phyloP scores from a whole-genome alignment of 78 protist species.

The Dictyostelium brefeldianum region DNA sequence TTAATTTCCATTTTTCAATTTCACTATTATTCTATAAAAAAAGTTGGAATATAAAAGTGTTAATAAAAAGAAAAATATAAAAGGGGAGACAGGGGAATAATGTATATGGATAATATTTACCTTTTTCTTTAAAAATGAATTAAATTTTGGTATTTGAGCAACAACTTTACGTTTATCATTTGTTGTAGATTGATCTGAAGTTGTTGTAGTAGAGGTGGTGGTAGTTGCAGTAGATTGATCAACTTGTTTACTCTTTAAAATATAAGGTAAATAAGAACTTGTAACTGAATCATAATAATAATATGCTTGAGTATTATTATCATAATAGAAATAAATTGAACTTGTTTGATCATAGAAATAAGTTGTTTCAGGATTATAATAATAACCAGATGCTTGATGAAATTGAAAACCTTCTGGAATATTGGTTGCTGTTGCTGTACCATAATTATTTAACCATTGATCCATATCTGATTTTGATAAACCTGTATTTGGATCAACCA shows the following conservation, averaged over 20 bases:
- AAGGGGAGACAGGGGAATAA: no score
- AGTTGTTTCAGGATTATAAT: conserved; percentile 32
- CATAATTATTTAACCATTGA: conserved; percentile 53
- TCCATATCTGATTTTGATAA: conserved; percentile 18
- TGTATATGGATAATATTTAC: neutral
- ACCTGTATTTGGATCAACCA: conserved; percentile 15
- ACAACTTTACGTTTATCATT: conserved; percentile 17
- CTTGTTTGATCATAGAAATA: conserved; percentile 21
- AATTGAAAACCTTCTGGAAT: conserved; percentile 34
- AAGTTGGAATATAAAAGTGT: neutral
- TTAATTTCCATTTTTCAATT: conserved; percentile 74
- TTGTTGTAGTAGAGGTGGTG: neutral
- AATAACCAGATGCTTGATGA: conserved; percentile 43
- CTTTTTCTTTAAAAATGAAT: conserved; percentile 18
- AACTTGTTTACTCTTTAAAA: neutral
- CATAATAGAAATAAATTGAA: conserved; percentile 49
- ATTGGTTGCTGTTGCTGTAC: neutral
- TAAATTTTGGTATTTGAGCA: neutral
- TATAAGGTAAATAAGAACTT: conserved; percentile 31
- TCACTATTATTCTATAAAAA: conserved; percentile 40
- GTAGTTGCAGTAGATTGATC: neutral
- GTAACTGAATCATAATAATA: conserved; percentile 33
- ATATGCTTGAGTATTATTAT: conserved; percentile 10
- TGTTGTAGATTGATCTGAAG: neutral
- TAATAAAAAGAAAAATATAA: neutral